A percentile compares a stretch with the other conserved stretches of the same genome.
Evolutionary conservation across 75 land plant species (phyloP).

Genomic region (Cryptomeria japonica): DNA sequence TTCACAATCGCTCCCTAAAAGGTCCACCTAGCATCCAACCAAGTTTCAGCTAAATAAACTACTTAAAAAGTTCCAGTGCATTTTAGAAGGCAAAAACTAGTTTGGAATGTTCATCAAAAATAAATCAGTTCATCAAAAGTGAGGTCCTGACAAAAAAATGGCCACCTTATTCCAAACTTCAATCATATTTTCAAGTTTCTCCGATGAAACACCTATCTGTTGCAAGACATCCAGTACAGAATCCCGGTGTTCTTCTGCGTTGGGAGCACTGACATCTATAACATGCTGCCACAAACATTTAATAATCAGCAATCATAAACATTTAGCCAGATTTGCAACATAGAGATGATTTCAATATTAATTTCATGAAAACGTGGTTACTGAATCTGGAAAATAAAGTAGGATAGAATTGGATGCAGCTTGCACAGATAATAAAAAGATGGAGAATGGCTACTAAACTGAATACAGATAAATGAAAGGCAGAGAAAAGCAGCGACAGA

Average conservation of each 20-base stretch:
- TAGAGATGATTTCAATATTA: not conserved
- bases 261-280: conserved; percentile 74
- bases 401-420: not conserved
- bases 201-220: conserved; percentile 82
- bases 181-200: conserved; percentile 75
- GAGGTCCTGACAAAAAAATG: not conserved
- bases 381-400: not conserved
- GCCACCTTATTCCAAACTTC: conserved; percentile 97
- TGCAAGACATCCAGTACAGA: conserved; percentile 77
- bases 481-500: not conserved
- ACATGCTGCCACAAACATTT: conserved; percentile 70
- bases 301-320: not conserved
- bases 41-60: not conserved
- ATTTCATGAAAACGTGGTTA: not conserved
- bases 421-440: not conserved
- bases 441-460: not conserved
- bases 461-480: not conserved
- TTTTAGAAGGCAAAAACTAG: not conserved
- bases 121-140: not conserved
- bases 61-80: not conserved
- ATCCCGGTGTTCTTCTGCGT: conserved; percentile 78
- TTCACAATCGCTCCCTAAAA: conserved; percentile 7
- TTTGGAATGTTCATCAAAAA: not conserved
- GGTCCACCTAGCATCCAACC: conserved; percentile 21
- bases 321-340: not conserved